Base-by-base conservation (phyloP, 306 rosid genomes). In the Neltuma alba region DNA sequence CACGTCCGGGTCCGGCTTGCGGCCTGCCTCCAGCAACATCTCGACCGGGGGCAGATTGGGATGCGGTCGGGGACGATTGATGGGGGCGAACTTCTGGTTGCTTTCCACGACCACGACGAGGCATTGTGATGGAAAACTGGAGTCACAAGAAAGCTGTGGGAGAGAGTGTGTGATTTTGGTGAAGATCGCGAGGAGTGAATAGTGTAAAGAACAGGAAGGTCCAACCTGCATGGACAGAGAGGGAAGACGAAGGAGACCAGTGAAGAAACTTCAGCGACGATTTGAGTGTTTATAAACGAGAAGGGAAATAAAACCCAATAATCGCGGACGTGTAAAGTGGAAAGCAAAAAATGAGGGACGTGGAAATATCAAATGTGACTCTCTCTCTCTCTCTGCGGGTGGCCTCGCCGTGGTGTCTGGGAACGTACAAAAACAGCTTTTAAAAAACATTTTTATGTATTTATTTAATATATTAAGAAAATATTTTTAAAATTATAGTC, bases 31-130 rank as follows among this genome's bases (percentile, higher is more conserved):
- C n/a, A 6, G 66, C 50, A 1, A 47, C 67, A 3, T 63, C 81
- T 0, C 82, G 63, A 2, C 80, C 15, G 6, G n/a, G 70, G 1
- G 45, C 1, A 2, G 76, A 6, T 14, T 64, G 75, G 20, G 28
- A 61, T 10, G 81, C 1, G 20, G 78, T 60, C 57, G 77, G 83
- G 15, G 85, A 63, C 6, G 81, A n/a, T 16, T 28, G 80, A 6
- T 36, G 76, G 0, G 76, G 70, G 55, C 81, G 82, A 30, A 3
- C 0, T 1, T 62, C 44, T 6, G 70, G 44, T 28, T 58, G 79
- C 20, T 50, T 55, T 9, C 79, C 68, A 11, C 81, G 61, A 1
- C 81, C 79, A 3, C 80, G 85, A 5, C 79, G 80, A 65, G 85
- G 33, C 88, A 85, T 85, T 52, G 82, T 34, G 71, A 18, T 12